A percentile compares a stretch with the other conserved stretches of the same genome.
Conservation (phyloP, 768 basidiomycete genomes). For the Rubroboletus satanas region DNA sequence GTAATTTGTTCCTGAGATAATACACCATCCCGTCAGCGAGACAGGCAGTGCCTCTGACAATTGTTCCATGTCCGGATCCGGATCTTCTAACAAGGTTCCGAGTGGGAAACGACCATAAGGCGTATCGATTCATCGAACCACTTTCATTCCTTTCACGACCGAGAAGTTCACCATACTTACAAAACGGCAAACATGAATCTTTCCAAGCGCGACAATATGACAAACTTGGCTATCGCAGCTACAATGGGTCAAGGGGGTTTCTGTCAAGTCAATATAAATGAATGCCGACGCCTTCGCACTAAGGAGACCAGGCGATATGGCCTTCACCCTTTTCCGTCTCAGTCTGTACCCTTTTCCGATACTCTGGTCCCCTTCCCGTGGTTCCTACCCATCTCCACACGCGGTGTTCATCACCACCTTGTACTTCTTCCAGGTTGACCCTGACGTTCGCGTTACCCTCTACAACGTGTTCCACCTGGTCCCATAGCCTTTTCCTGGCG, state of each 20-base stretch:
- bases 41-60: constrained; percentile 28
- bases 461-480: constrained; percentile 76
- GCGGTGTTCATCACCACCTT: constrained; percentile 81
- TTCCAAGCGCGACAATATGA: constrained; percentile 14
- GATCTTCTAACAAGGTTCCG: constrained; percentile 32
- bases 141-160: constrained; percentile 20
- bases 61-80: constrained; percentile 30
- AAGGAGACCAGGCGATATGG: constrained; percentile 20
- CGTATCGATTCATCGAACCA: constrained; percentile 25
- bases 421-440: constrained; percentile 76
- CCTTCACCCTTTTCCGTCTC: constrained; percentile 27
- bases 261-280: constrained; percentile 14
- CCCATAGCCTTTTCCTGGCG: constrained; percentile 68
- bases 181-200: constrained; percentile 14
- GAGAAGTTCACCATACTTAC: constrained; percentile 24
- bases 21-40: constrained; percentile 20
- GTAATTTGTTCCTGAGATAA: constrained; percentile 27
- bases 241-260: constrained; percentile 25
- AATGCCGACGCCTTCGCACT: constrained; percentile 11
- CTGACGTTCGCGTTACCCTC: constrained; percentile 91
- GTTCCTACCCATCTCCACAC: constrained; percentile 92
- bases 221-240: constrained; percentile 9
- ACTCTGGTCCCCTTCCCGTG: constrained; percentile 31
- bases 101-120: constrained; percentile 20
- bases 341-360: constrained; percentile 32